Evolutionary conservation across 495 filamentous ascomycete genomes (phyloP), one percentile per base, ranked within the genome.

Genomic region (Parathielavia appendiculata): DNA sequence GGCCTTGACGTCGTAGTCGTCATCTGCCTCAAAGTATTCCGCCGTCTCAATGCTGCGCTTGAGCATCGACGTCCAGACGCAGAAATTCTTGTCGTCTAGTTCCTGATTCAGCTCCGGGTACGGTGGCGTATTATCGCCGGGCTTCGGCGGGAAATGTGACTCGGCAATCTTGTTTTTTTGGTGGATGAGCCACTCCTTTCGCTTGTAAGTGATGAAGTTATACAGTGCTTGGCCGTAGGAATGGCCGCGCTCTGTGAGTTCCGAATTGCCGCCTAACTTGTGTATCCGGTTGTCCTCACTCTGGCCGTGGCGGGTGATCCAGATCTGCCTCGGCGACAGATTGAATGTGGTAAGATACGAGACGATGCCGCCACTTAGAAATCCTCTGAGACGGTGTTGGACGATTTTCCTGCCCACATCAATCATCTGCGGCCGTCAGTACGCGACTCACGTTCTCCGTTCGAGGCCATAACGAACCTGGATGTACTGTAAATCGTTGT

Each of bases 31-130:
- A 71, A 97, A 98, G 66, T 86, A 83, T 53, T 91, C 81, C 0
- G 88, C 90, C 1, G 91, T 92, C 64, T 95, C 81, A 48, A 92
- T 81, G 51, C 87, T 88, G 47, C 93, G 86, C 64, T 88, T 86
- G 63, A 98, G 83, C 92, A 97, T 97, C 12, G 89, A 93, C 12
- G 92, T 96, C 93, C 93, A 98, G 23, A 98, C 89, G 71, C 93
- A 98, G 69, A 96, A 97, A 65, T 92, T 93, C 74, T 95, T 95
- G 23, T 86, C 81, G 39, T 82, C 73, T 7, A 83, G 76, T 30
- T 83, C 80, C 34, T 81, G 73, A 55, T 73, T 71, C 65, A 90
- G 86, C 59, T 95, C 87, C 0, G 93, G 93, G 66, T 97, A 97
- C 9, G 93, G 93, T 1, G 93, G 93, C 17, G 93, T 97, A 62